These are phyloP conservation scores for Alternaria postmessia DNA, from an alignment of 2,329 filamentous ascomycete species.

Conservation along the genomic window DNA sequence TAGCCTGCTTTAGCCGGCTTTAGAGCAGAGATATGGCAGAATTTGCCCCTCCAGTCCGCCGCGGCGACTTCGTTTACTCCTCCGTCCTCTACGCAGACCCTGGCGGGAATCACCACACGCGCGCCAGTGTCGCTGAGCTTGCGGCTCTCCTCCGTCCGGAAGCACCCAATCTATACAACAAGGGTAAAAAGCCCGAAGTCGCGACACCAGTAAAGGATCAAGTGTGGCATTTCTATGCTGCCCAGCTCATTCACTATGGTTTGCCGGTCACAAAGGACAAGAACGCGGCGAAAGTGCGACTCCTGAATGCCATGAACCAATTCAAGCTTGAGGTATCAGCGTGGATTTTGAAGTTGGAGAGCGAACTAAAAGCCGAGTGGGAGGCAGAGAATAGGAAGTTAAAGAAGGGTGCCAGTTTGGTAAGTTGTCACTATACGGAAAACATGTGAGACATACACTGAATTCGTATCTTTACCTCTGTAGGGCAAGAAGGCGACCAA, in stretches of 20 bases:
- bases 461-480: too few relatives aligned
- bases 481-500: not conserved
- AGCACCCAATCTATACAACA: slow-evolving; percentile 20
- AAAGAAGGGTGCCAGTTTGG: slow-evolving; percentile 40
- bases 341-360: slow-evolving; percentile 60
- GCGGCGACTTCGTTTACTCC: slow-evolving; percentile 41
- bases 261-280: slow-evolving; percentile 65
- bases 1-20: not conserved
- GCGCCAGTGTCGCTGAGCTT: slow-evolving; percentile 43
- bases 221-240: slow-evolving; percentile 68
- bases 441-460: too few relatives aligned
- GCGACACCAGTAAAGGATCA: slow-evolving; percentile 54
- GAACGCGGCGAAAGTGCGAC: slow-evolving; percentile 64
- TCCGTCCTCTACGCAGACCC: slow-evolving; percentile 42
- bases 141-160: slow-evolving; percentile 40
- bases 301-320: slow-evolving; percentile 64
- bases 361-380: slow-evolving; percentile 66
- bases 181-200: slow-evolving; percentile 11
- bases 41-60: slow-evolving; percentile 41
- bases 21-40: slow-evolving; percentile 16
- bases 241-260: slow-evolving; percentile 70
- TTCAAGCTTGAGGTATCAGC: slow-evolving; percentile 60
- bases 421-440: not conserved
- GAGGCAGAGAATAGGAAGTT: slow-evolving; percentile 60
- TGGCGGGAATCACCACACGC: slow-evolving; percentile 42